Base-by-base conservation (phyloP, 2,329 filamentous ascomycete species). In the Arthrobotrys megalospora region DNA sequence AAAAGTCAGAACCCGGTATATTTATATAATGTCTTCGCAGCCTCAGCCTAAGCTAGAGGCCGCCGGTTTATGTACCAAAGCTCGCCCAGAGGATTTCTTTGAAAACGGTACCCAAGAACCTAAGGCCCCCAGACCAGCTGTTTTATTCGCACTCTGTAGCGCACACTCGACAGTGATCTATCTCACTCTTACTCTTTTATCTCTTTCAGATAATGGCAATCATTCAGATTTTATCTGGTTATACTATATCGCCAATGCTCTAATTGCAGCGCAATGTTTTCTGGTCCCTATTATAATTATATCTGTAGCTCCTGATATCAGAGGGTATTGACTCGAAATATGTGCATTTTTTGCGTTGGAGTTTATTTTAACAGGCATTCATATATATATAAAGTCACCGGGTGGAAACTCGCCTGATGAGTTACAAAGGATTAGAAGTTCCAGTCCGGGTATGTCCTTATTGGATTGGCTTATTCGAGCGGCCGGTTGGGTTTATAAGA, bases 41-140 rank as follows among this genome's bases (percentile, higher is more conserved):
- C 67, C 68, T 70, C 55, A 58, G 53, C 63, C 62, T 60, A 64
- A 48, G 71, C 36, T 47, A 68, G 60, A 67, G 50, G 58, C 64
- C 55, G 55, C 53, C 60, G 66, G 68, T 76, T 50, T 70, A 65
- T 48, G 34, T 69, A 69, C 75, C 64, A 53, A 63, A 78, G 67
- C 69, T 50, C 68, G 53, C 64, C 64, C 70, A 66, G 63, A 79
- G 69, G 78, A 81, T 80, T 79, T 64, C 62, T 79, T 50, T 69
- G 63, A 79, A 53, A 76, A 79, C 66, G 71, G 80, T 76, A 79
- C 80, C 71, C 58, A 60, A 81, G 80, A 24, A 52, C 47, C 47
- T 19, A 52, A n/a, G 21, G 10, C 19, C 19, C 19, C 47, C 47
- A 52, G 21, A 28, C 7, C 14, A 28, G 21, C 47, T 52, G 21